Conservation (phyloP, 208 protist genomes). For the Leishmania mexicana region DNA sequence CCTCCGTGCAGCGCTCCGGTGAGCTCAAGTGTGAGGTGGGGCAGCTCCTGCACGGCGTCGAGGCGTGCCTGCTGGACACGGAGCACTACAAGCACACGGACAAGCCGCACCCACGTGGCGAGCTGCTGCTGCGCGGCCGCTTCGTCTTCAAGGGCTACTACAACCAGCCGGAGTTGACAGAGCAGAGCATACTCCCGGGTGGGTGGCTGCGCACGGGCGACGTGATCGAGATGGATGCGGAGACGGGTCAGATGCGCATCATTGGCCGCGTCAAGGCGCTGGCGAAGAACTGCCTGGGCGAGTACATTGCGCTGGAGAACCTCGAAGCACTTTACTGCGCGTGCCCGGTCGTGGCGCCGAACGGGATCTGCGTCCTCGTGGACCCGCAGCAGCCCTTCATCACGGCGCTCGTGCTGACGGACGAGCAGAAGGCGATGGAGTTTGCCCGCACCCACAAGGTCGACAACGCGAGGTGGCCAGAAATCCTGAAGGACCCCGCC, state of each 20-base stretch:
- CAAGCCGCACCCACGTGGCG: conserved; percentile 77
- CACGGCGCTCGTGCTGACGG: conserved; percentile 64
- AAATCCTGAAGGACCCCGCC: conserved; percentile 28
- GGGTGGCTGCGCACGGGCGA: conserved; percentile 93
- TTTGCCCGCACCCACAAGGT: conserved; percentile 49
- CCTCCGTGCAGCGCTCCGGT: conserved; percentile 59
- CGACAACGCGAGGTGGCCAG: conserved; percentile 32
- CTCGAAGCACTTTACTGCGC: conserved; percentile 73
- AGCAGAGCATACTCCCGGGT: conserved; percentile 62
- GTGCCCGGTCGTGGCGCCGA: conserved; percentile 51
- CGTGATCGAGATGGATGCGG: conserved; percentile 64
- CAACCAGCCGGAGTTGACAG: conserved; percentile 76
- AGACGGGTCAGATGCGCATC: conserved; percentile 53
- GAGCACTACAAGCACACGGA: conserved; percentile 88
- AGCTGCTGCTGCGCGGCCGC: conserved; percentile 80
- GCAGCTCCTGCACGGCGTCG: conserved; percentile 61
- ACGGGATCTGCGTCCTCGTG: conserved; percentile 74
- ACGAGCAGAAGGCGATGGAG: conserved; percentile 52
- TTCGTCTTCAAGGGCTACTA: conserved; percentile 91
- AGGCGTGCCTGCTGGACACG: conserved; percentile 93
- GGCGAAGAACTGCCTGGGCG: conserved; percentile 85
- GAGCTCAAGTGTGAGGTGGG: conserved; percentile 76
- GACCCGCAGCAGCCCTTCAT: conserved; percentile 64
- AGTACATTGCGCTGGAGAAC: conserved; percentile 90
- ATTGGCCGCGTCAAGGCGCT: conserved; percentile 91